These are phyloP conservation scores for Clavispora santaluciae DNA, from an alignment of 805 yeast species.

Conservation along the genomic window DNA sequence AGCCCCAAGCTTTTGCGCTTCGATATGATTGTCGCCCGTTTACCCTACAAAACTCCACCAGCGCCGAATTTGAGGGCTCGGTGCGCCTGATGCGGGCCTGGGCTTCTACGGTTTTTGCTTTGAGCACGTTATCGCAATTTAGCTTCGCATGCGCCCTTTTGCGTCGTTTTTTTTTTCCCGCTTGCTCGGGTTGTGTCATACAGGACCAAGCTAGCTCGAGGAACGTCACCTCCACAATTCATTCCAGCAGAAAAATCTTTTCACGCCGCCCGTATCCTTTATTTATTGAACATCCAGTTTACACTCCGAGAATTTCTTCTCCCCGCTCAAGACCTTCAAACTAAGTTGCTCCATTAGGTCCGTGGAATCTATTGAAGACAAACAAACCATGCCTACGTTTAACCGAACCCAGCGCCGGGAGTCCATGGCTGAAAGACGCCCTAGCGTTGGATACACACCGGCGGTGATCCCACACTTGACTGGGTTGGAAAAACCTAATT, in stretches of 20 bases:
- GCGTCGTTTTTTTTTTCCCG: neutral
- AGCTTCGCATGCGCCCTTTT: neutral
- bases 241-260: neutral
- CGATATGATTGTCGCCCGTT: too few species aligned
- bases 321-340: neutral
- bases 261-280: neutral
- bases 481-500: constrained; percentile 69
- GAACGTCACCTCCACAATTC: neutral
- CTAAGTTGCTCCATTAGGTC: neutral
- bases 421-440: constrained; percentile 66
- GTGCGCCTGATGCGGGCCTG: too few species aligned
- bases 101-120: too few species aligned
- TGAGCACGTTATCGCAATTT: neutral
- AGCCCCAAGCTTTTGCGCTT: too few species aligned
- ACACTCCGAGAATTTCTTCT: neutral
- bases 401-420: constrained; percentile 45
- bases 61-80: too few species aligned
- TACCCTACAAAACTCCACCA: too few species aligned
- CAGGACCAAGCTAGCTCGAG: neutral
- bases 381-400: constrained; percentile 15
- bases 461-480: constrained; percentile 65
- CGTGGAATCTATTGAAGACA: neutral
- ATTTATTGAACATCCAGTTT: neutral
- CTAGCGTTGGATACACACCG: constrained; percentile 43
- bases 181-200: neutral